Base-by-base conservation (phyloP, 306 rosid species). In the Cucumis melo region DNA sequence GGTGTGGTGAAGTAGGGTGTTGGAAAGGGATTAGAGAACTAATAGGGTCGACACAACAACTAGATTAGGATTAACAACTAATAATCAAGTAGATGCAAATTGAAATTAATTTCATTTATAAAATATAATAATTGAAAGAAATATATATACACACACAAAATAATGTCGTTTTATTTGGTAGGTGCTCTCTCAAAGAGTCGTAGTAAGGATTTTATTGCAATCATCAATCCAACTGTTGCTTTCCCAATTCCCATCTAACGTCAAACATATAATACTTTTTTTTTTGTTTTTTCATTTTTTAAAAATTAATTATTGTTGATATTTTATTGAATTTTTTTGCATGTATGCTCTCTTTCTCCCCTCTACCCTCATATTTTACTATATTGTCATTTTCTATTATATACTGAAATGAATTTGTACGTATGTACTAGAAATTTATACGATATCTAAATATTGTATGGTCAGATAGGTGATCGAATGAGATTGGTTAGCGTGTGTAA, bases 101-200 rank as follows among this genome's bases (percentile, higher is more conserved):
- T 11, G 21, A 41, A 70, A 70, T 7, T 54, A 51, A 51, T 15
- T 15, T 54, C 7, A 16, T 6, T 17, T 54, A 51, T 3, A 44
- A 44, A 44, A 44, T 44, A 44, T 0, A 27, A 27, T 27, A 27
- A 27, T 27, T 27, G 29, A 27, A 27, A 80, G n/a, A n/a, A n/a
- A n/a, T n/a, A n/a, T n/a, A n/a, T n/a, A n/a, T n/a, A n/a, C n/a
- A n/a, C n/a, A n/a, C n/a, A n/a, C n/a, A n/a, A n/a, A n/a, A 83
- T 82, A 63, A 85, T 80, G 95, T 84, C 96, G 54, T 82, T 90
- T 87, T 90, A 84, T 81, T 84, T 81, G 89, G 88, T 83, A 57
- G 93, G 93, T 87, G 86, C n/a, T n/a, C 34, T n/a, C 54, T 67
- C 32, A 20, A 3, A 62, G 48, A 66, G 32, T 66, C 39, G 73